These are phyloP conservation scores for Cryphonectria carpinicola DNA, from an alignment of 2,329 filamentous ascomycete species.

Conservation along the genomic window DNA sequence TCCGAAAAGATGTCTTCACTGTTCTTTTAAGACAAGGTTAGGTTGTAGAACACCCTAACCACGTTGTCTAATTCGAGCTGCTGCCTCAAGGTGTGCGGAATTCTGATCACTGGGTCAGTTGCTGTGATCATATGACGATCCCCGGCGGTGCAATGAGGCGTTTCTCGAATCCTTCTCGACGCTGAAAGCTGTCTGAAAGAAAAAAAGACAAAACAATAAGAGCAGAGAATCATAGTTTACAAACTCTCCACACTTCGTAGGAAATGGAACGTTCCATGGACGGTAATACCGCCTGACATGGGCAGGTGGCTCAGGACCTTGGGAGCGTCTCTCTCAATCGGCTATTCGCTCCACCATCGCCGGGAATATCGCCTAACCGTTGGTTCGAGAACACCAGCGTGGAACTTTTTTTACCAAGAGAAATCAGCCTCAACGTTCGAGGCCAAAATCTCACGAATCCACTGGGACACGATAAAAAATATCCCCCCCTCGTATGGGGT, in stretches of 20 bases:
- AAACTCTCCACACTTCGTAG: neutral
- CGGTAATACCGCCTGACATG: neutral
- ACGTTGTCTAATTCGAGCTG: neutral
- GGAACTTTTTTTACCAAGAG: neutral
- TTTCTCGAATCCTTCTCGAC: neutral
- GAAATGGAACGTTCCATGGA: conserved; percentile 6
- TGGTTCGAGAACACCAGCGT: neutral
- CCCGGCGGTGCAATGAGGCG: neutral
- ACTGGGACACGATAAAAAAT: neutral
- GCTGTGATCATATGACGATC: neutral
- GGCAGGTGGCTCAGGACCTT: neutral
- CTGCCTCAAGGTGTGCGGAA: neutral
- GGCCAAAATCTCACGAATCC: neutral
- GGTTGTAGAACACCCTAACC: neutral
- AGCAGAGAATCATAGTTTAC: neutral
- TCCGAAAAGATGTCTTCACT: neutral
- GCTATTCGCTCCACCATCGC: neutral
- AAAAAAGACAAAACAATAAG: neutral
- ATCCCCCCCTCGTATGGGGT: neutral
- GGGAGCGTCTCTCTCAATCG: neutral
- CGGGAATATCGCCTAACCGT: neutral
- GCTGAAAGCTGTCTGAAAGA: neutral
- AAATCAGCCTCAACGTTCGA: neutral
- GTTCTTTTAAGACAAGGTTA: neutral
- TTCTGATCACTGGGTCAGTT: neutral